Conservation (phyloP, 371 early-diverging fungal species). For the Rhizomucor pusillus region DNA sequence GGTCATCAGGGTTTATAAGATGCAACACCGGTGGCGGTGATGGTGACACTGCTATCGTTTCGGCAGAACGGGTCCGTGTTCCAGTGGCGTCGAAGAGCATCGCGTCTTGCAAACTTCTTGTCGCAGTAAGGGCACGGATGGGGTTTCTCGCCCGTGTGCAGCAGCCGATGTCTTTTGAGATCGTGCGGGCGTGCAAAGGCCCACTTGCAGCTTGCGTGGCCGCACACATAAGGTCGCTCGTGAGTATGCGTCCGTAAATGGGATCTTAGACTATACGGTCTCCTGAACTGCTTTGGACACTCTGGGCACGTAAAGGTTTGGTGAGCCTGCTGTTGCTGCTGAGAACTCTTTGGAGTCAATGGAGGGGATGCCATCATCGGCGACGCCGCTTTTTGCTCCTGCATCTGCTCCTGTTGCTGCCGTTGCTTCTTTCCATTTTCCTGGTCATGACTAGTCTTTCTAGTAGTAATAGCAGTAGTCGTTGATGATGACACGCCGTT, state of each 20-base stretch:
- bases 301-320: not conserved
- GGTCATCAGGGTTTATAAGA: no score
- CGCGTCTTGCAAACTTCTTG: constrained; percentile 69
- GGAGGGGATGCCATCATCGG: no score
- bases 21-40: no score
- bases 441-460: no score
- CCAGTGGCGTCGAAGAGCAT: constrained; percentile 65
- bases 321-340: no score
- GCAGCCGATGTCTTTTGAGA: constrained; percentile 67
- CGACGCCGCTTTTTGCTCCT: no score
- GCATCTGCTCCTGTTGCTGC: no score
- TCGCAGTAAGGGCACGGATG: constrained; percentile 58
- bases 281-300: constrained; percentile 68
- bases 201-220: constrained; percentile 43
- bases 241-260: constrained; percentile 71
- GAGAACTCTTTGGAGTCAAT: no score
- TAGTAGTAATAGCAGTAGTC: no score
- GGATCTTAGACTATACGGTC: constrained; percentile 74
- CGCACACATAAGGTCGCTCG: constrained; percentile 66
- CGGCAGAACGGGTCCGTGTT: constrained; percentile 35
- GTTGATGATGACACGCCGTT: no score
- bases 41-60: no score
- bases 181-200: constrained; percentile 81
- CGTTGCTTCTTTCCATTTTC: no score
- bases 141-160: constrained; percentile 62